Evolutionary conservation across 2,329 filamentous ascomycete genomes (phyloP), one percentile per base, ranked within the genome.

Genomic region (Botrytis hyacinthi): DNA sequence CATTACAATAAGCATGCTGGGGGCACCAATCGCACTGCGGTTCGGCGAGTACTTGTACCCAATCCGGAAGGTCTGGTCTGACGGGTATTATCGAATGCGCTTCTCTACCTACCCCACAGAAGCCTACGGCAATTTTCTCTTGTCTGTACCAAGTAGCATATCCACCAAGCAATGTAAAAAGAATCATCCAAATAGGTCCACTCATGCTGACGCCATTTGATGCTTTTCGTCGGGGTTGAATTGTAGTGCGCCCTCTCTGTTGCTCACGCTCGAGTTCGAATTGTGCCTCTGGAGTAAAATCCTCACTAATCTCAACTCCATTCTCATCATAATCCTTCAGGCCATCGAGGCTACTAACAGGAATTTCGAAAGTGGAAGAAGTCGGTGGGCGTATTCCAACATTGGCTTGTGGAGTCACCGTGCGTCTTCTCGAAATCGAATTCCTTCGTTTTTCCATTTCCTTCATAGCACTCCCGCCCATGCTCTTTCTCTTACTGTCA

Each of bases 51-150:
- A 90, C 85, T 68, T 90, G 86, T 14, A 93, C 86, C 86, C 90
- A 93, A 65, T 93, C 90, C 4, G 95, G 95, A 29, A 97, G 72
- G 20, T 79, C 85, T 20, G 92, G 85, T 44, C 90, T 87, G 18
- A 87, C 75, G 65, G 84, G 82, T 22, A 84, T 78, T 37, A 84
- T 76, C 42, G 75, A 72, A 22, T 83, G 85, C 3, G 86, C 88
- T 66, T 89, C 85, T 71, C 91, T 89, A 37, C 92, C 96, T 71
- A 97, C 88, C 20, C 95, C 94, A 81, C 96, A 99, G 81, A 97
- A 99, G 48, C 97, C 96, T 32, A 98, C 93, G 26, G 93, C 92
- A n/a, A 97, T 85, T 86, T 98, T 98, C 83, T 99, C 96, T 81
- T 97, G 93, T 67, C 95, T 88, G 85, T 95, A 99, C 88, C 95